Conservation (phyloP, 345 rosid genomes). For the Citrus inodora region DNA sequence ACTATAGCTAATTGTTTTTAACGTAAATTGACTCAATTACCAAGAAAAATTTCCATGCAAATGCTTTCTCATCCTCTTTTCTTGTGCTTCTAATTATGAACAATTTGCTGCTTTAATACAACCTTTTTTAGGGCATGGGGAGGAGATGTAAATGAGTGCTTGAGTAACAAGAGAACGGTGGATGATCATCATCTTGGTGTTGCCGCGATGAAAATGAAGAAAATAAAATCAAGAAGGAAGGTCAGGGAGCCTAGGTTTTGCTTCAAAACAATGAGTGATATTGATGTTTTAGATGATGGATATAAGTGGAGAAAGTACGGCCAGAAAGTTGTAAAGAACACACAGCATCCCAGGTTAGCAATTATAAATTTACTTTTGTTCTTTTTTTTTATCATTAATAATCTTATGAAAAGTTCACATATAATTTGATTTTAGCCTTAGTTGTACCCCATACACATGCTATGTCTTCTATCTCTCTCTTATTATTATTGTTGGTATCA, state of each 20-base stretch:
- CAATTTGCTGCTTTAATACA: too few species aligned
- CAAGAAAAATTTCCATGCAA: conserved; percentile 9
- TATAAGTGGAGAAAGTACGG: conserved; percentile 99
- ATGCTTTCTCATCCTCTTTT: not conserved
- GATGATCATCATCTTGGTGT: conserved; percentile 35
- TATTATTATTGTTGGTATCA: conserved; percentile 24
- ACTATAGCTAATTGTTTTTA: not conserved
- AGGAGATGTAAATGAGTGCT: conserved; percentile 37
- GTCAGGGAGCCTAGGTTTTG: conserved; percentile 97
- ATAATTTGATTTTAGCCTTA: conserved; percentile 9
- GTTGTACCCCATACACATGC: conserved; percentile 34
- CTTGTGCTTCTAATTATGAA: not conserved
- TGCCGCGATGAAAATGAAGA: conserved; percentile 73
- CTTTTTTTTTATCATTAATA: conserved; percentile 3
- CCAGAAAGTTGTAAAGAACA: conserved; percentile 98
- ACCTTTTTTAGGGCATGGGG: conserved; percentile 56
- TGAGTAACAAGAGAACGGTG: conserved; percentile 37
- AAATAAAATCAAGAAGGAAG: conserved; percentile 75
- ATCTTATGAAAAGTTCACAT: conserved; percentile 15
- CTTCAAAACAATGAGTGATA: conserved; percentile 95
- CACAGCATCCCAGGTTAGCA: conserved; percentile 89
- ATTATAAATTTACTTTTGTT: not conserved
- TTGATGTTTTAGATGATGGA: conserved; percentile 96
- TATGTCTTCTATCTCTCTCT: conserved; percentile 20
- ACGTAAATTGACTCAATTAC: not conserved